These are phyloP conservation scores for Stephania yunnanensis DNA, from an alignment of 164 flowering plant genomes.

Conservation along the genomic window DNA sequence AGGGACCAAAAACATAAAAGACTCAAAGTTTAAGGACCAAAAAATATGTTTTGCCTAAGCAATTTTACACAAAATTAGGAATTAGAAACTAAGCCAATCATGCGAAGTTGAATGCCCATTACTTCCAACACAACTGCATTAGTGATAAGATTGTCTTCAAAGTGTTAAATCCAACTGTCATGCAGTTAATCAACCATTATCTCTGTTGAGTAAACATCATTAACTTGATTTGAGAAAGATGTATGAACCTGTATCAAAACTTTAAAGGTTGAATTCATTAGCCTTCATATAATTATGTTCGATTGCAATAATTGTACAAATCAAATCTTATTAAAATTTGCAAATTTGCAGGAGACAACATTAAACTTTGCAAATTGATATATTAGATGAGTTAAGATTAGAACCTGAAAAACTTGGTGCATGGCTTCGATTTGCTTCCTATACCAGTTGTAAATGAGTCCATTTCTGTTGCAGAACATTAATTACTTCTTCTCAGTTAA, in stretches of 20 bases:
- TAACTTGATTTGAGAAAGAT: constrained; percentile 41
- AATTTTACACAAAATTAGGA: not conserved
- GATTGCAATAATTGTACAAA: constrained; percentile 10
- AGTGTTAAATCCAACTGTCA: constrained; percentile 17
- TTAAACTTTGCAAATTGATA: constrained; percentile 32
- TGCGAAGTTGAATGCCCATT: not conserved
- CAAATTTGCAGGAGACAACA: constrained; percentile 24
- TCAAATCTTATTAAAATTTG: constrained; percentile 21
- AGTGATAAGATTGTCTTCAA: constrained; percentile 8
- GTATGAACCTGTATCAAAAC: constrained; percentile 61
- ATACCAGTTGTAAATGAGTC: constrained; percentile 82
- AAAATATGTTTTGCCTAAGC: too few species aligned
- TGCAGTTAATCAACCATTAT: constrained; percentile 31
- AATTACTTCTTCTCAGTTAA: constrained; percentile 56
- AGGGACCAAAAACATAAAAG: too few species aligned
- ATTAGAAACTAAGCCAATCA: not conserved
- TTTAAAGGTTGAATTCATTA: constrained; percentile 51
- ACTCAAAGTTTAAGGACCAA: too few species aligned
- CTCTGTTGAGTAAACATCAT: constrained; percentile 38
- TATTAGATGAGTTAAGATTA: constrained; percentile 62
- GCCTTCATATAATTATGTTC: constrained; percentile 28
- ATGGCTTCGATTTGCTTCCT: constrained; percentile 99
- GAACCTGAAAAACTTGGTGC: constrained; percentile 99
- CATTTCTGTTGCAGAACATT: constrained; percentile 92
- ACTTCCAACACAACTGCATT: constrained; percentile 9